Evolutionary conservation across 23 red algal species (phyloP), one percentile per base, ranked within the genome.

Genomic region (Gracilaria domingensis): DNA sequence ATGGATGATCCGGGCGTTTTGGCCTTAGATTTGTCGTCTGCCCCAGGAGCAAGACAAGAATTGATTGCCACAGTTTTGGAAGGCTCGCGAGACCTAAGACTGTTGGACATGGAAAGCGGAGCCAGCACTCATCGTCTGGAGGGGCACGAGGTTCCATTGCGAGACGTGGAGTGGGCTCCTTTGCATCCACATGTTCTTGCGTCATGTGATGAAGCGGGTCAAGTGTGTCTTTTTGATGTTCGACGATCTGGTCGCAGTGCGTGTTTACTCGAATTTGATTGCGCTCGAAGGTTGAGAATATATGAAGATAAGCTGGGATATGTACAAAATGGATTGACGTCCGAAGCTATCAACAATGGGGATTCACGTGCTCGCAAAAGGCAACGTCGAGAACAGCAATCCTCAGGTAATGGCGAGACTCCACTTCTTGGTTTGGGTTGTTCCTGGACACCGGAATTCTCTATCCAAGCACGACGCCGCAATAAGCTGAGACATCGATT

Each of bases 91-190:
- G 67, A 88, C 49, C 14, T 88, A 18, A 17, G 35, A 6, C 54
- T 88, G 29, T 42, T 88, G 58, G 84, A 88, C 54, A 59, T 88
- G 54, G 38, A 30, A 25, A 78, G 58, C 53, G 84, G 84, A 14
- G 71, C 84, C 3, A 61, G 49, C 44, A 78, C 84, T 24, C 84
- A 88, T 35, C 49, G 66, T 44, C 51, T 88, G 66, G 36, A 72
- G 70, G 49, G 29, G 44, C 67, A 76, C 37, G 36, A 57, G 18
- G 21, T 13, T 32, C 44, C 67, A 29, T 8, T 62, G 17, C 23
- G 20, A 29, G 30, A 77, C 54, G 66, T 88, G 12, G 30, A 29
- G 20, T 88, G 84, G 84, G 59, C 84, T 24, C 84, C 84, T 23
- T 25, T 51, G 18, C 59, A 88, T 42, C 84, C 84, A 16, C 32